Evolutionary conservation across 805 yeast genomes (phyloP), one percentile per base, ranked within the genome.

Genomic region (Scheffersomyces stipitis): DNA sequence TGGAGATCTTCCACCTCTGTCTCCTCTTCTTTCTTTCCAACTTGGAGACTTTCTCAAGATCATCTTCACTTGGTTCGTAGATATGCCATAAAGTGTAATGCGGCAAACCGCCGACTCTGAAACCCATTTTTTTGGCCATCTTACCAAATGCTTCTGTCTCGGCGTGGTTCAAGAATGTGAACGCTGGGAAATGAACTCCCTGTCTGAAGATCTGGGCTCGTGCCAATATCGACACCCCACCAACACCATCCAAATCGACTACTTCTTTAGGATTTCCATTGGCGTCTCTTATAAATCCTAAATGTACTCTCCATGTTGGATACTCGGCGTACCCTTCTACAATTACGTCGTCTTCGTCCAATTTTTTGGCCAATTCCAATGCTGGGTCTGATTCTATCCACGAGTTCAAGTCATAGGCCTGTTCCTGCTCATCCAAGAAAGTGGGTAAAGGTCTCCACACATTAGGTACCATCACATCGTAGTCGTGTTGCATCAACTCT

Each of bases 381-480:
- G 87, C 96, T 7, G 83, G 80, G 4, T 80, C 83, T 3, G 90
- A 80, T 65, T 93, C 99, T 39, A 87, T 77, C 99, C 99, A 93
- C 10, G 97, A 86, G 64, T 93, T 93, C 56, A 93, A 76, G 63
- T 93, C 99, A 60, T 93, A 93, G 1, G 98, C 89, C 62, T 93
- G 99, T 57, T 86, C 95, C 17, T 41, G 37, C 46, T 79, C 78
- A 14, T 93, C 95, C 44, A 93, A 75, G 64, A 90, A 93, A 31
- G 81, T 83, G 2, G 99, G 99, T 43, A 93, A 71, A 2, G 98
- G 99, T 51, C 99, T 75, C 99, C 99, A 93, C 23, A 93, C 96
- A 54, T 93, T 88, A 18, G 88, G 95, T 27, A 83, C 81, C 58
- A 86, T 71, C 12, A 86, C 84, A 53, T 86, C 95, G 54, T 72